Conservation (phyloP, 192 early-diverging fungal genomes). For the Piromyces sp. region DNA sequence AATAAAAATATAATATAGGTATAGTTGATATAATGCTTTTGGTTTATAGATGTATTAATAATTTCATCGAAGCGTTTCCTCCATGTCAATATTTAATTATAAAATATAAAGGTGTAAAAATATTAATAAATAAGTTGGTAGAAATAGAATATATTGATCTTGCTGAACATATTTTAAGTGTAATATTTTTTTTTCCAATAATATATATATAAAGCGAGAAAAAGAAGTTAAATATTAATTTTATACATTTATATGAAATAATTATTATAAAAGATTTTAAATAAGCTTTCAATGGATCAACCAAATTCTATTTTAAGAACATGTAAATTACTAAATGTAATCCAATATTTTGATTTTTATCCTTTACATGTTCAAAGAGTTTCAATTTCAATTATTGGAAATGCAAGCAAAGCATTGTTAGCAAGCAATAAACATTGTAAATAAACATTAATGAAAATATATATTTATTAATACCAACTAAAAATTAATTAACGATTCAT, state of each 20-base stretch:
- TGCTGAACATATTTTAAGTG: slow-evolving; percentile 67
- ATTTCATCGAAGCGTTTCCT: slow-evolving; percentile 78
- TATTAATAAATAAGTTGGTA: slow-evolving; percentile 55
- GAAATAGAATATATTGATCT: slow-evolving; percentile 85
- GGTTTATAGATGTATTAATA: slow-evolving; percentile 74
- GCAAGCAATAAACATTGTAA: background rate
- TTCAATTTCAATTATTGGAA: background rate
- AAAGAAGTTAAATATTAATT: too few relatives aligned
- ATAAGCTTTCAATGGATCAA: background rate
- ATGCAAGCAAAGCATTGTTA: background rate
- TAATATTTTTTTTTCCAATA: slow-evolving; percentile 1
- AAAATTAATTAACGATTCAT: too few relatives aligned
- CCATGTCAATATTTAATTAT: slow-evolving; percentile 39
- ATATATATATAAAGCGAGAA: too few relatives aligned
- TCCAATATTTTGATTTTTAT: background rate
- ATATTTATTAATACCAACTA: too few relatives aligned
- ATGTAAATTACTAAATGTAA: background rate
- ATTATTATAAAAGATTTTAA: too few relatives aligned
- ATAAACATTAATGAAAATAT: too few relatives aligned
- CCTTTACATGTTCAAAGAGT: background rate
- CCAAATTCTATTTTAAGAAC: background rate
- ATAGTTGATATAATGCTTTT: slow-evolving; percentile 51
- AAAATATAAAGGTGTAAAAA: slow-evolving; percentile 45
- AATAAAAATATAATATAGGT: too few relatives aligned
- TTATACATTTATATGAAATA: too few relatives aligned